Evolutionary conservation across 2,329 filamentous ascomycete species (phyloP).

Genomic region (Rachicladosporium sp.): DNA sequence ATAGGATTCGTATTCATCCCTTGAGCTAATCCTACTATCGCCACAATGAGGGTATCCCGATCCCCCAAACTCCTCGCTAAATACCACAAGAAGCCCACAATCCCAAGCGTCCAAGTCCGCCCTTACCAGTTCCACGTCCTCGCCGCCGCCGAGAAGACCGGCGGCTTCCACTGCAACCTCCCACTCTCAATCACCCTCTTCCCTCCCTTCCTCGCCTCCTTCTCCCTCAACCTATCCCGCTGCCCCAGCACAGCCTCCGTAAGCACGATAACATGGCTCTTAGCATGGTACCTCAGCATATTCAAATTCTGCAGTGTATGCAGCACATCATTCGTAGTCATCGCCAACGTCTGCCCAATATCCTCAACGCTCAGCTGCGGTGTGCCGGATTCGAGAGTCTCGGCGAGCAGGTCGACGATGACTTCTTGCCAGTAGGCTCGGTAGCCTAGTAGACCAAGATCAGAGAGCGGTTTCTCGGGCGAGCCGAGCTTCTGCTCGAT

Average conservation of each 20-base stretch:
- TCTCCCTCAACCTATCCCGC: constrained; percentile 54
- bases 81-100: not conserved
- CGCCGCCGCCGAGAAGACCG: constrained; percentile 78
- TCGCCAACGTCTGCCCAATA: constrained; percentile 65
- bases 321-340: constrained; percentile 96
- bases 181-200: constrained; percentile 65
- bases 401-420: constrained; percentile 75
- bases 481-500: constrained; percentile 91
- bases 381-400: constrained; percentile 45
- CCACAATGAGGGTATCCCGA: too few relatives aligned
- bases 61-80: not conserved
- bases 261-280: constrained; percentile 90
- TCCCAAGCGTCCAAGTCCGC: not conserved
- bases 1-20: too few relatives aligned
- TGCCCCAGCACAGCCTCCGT: constrained; percentile 67
- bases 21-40: too few relatives aligned
- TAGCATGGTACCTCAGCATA: constrained; percentile 92
- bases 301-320: constrained; percentile 88
- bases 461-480: constrained; percentile 90
- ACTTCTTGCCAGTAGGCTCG: constrained; percentile 97
- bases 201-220: constrained; percentile 60
- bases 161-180: constrained; percentile 86
- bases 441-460: constrained; percentile 86
- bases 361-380: constrained; percentile 75
- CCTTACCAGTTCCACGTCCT: constrained; percentile 87